A percentile compares a stretch with the other conserved stretches of the same genome.
These are phyloP conservation scores for Tarenaya hassleriana DNA, from an alignment of 345 rosid genomes.

Conservation along the genomic window DNA sequence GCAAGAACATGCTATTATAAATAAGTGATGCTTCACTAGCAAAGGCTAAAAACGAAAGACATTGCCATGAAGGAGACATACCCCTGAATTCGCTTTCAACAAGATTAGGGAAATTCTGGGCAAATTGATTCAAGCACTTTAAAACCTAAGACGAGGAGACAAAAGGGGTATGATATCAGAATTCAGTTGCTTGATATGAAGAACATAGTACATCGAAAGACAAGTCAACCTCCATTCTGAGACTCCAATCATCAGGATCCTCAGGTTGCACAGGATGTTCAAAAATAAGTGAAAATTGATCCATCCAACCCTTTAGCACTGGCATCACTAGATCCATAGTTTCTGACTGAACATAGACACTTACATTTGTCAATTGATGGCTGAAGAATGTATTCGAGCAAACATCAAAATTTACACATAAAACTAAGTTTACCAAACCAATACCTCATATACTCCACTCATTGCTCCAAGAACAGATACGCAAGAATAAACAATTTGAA, in stretches of 20 bases:
- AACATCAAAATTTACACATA: constrained; percentile 14
- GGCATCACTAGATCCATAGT: constrained; percentile 48
- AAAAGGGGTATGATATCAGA: constrained; percentile 10
- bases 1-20: constrained; percentile 29
- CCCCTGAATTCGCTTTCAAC: constrained; percentile 64
- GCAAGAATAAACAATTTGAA: constrained; percentile 76
- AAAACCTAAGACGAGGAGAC: constrained; percentile 46
- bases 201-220: constrained; percentile 8
- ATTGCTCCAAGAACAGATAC: constrained; percentile 66
- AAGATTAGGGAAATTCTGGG: constrained; percentile 71
- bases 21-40: constrained; percentile 10
- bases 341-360: constrained; percentile 58
- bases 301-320: constrained; percentile 70
- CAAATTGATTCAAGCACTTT: constrained; percentile 87
- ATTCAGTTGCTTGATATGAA: neutral
- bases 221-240: constrained; percentile 78
- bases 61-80: constrained; percentile 29
- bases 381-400: constrained; percentile 22
- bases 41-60: constrained; percentile 10
- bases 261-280: constrained; percentile 66
- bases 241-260: constrained; percentile 93
- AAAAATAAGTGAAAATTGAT: constrained; percentile 55
- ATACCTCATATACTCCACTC: constrained; percentile 85
- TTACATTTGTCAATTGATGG: constrained; percentile 31
- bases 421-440: constrained; percentile 8